Evolutionary conservation across 495 filamentous ascomycete species (phyloP).

Genomic region (Friedmanniomyces simplex): DNA sequence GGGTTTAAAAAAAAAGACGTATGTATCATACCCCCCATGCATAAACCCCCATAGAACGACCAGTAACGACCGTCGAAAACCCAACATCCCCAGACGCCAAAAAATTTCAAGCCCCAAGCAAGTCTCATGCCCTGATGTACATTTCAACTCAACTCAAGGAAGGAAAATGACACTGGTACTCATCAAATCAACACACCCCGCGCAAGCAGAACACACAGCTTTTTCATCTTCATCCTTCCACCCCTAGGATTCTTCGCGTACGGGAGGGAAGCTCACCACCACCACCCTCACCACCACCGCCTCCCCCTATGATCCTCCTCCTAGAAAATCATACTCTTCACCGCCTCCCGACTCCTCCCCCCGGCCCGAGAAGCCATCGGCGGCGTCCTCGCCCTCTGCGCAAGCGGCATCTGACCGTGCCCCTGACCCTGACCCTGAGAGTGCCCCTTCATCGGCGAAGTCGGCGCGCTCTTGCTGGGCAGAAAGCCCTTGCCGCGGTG

Average conservation of each 20-base stretch:
- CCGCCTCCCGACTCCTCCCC: constrained; percentile 16
- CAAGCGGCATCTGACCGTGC: too few species aligned
- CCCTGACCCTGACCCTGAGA: too few species aligned
- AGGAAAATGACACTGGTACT: too few species aligned
- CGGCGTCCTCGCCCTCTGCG: constrained; percentile 16
- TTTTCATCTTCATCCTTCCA: too few species aligned
- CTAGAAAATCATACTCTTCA: constrained; percentile 28
- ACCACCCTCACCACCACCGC: background rate
- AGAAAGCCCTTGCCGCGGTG: background rate
- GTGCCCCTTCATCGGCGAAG: constrained; percentile 12
- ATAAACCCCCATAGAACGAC: background rate
- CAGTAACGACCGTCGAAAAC: background rate
- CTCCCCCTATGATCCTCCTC: background rate
- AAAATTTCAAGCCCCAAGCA: too few species aligned
- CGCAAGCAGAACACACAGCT: background rate
- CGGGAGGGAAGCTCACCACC: too few species aligned
- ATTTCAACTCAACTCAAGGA: too few species aligned
- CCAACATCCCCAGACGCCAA: background rate
- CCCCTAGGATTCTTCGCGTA: too few species aligned
- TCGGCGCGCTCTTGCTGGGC: constrained; percentile 15
- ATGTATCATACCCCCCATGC: constrained; percentile 1
- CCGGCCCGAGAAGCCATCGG: constrained; percentile 5
- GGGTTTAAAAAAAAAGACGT: background rate
- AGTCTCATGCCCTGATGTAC: background rate
- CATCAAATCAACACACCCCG: too few species aligned